A percentile compares a stretch with the other conserved stretches of the same genome.
Evolutionary conservation across 192 early-diverging fungal species (phyloP).

Genomic region (Chytriomyces sp.): DNA sequence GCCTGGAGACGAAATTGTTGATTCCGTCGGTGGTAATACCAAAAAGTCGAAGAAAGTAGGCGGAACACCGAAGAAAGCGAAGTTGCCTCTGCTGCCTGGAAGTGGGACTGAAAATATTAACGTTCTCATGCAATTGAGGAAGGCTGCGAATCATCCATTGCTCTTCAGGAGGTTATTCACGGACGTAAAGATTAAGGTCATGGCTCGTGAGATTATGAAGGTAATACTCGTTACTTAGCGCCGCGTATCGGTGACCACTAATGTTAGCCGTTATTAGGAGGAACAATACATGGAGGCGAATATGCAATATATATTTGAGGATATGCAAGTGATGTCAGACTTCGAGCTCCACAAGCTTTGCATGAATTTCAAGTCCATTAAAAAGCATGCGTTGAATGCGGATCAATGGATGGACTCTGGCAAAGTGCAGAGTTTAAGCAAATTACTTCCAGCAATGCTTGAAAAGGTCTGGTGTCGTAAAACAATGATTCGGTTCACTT

Average conservation of each 20-base stretch:
- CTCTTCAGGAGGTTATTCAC: constrained; percentile 70
- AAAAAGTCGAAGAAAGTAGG: constrained; percentile 11
- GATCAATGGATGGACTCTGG: constrained; percentile 72
- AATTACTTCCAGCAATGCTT: constrained; percentile 57
- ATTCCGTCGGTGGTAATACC: no score
- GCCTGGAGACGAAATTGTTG: no score
- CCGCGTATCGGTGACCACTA: background rate
- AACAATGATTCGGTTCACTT: background rate
- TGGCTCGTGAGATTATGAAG: constrained; percentile 67
- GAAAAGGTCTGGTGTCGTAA: constrained; percentile 20
- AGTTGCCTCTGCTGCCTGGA: background rate
- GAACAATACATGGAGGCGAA: constrained; percentile 74
- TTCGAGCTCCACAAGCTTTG: constrained; percentile 81
- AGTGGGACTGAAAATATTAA: constrained; percentile 29
- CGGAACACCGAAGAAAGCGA: constrained; percentile 1
- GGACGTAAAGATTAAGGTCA: constrained; percentile 55
- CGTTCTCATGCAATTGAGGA: constrained; percentile 79
- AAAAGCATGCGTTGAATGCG: constrained; percentile 50
- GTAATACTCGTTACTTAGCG: constrained; percentile 32
- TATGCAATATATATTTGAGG: constrained; percentile 75
- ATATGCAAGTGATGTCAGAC: constrained; percentile 85
- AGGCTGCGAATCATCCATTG: constrained; percentile 83
- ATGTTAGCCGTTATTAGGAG: constrained; percentile 47
- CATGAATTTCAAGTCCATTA: constrained; percentile 48
- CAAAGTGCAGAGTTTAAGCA: constrained; percentile 68